Evolutionary conservation across 345 rosid species (phyloP).

Genomic region (Eucalyptus albens): DNA sequence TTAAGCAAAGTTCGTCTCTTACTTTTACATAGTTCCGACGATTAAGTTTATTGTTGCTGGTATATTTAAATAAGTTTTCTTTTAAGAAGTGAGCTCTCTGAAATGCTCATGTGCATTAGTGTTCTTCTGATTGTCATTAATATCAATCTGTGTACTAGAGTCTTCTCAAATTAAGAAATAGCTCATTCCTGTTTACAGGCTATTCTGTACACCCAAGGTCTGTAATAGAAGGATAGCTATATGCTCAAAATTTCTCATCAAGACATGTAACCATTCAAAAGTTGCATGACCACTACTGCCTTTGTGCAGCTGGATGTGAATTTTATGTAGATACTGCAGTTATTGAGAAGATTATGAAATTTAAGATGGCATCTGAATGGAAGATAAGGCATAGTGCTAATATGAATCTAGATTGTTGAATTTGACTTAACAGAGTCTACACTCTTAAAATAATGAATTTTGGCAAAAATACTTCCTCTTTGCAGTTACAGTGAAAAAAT

Average conservation of each 20-base stretch:
- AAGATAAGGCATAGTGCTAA: not conserved
- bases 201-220: not conserved
- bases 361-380: not conserved
- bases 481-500: not conserved
- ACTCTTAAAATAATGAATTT: not conserved
- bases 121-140: not conserved
- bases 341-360: not conserved
- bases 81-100: not conserved
- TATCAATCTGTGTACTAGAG: not conserved
- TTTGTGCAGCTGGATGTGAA: not conserved
- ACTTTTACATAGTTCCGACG: not conserved
- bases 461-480: not conserved
- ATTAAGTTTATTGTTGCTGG: not conserved
- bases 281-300: not conserved
- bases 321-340: not conserved
- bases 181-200: not conserved
- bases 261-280: not conserved
- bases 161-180: not conserved
- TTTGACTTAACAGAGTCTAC: not conserved
- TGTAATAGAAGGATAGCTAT: not conserved
- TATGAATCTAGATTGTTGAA: not conserved
- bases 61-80: not conserved
- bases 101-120: not conserved
- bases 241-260: not conserved
- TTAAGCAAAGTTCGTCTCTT: slow-evolving; percentile 47